phyloP scores from a whole-genome alignment of 2,329 filamentous ascomycete genomes.

The Colletotrichum falcatum region DNA sequence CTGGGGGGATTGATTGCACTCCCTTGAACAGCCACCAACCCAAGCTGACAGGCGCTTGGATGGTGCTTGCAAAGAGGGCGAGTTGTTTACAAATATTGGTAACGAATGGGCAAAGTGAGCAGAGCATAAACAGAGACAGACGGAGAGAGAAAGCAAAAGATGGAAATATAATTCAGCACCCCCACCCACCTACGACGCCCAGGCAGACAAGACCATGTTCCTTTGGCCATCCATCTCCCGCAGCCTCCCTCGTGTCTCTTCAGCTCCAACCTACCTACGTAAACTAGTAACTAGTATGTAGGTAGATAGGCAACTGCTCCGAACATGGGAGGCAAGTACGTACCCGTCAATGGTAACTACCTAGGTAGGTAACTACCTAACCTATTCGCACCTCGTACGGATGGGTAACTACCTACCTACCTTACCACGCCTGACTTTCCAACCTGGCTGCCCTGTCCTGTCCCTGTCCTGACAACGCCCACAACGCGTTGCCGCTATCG shows the following conservation, averaged over 20 bases:
- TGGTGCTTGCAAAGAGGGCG: background rate
- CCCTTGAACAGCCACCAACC: conserved; percentile 11
- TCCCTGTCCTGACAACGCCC: background rate
- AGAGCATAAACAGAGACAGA: background rate
- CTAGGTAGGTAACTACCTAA: too few relatives aligned
- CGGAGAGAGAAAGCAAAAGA: background rate
- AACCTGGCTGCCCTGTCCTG: background rate
- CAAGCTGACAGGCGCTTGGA: background rate
- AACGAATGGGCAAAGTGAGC: background rate
- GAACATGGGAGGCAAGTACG: conserved; percentile 17
- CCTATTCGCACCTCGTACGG: too few relatives aligned
- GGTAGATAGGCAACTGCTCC: too few relatives aligned
- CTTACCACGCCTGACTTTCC: conserved; percentile 11
- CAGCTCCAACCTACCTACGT: too few relatives aligned
- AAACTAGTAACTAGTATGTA: too few relatives aligned
- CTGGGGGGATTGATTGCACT: background rate
- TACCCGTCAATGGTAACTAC: conserved; percentile 3
- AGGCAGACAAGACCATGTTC: conserved; percentile 13
- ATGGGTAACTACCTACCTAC: background rate
- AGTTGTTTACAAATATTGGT: background rate
- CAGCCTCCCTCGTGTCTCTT: conserved; percentile 3
- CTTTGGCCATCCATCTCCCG: conserved; percentile 13
- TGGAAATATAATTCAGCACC: background rate
- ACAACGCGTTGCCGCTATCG: conserved; percentile 7
- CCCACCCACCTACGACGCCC: conserved; percentile 12